Base-by-base conservation (phyloP, 169 alveolate genomes). In the Cytauxzoon felis region DNA sequence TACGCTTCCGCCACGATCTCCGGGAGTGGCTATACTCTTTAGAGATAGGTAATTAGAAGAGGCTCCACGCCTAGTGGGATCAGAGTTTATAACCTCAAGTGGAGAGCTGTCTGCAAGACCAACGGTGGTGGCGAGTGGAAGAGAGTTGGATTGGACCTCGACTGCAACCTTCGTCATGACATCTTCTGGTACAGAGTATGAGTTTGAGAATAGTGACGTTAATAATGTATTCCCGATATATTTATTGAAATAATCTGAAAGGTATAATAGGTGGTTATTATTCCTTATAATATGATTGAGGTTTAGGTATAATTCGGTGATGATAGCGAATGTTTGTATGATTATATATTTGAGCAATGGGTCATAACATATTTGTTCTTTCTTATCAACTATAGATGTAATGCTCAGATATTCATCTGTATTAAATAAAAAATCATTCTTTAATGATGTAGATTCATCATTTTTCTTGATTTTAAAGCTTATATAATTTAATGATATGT, bases 301-400 rank as follows among this genome's bases (percentile, higher is more conserved):
- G 59, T 66, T 66, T 33, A 66, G 52, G n/a, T 47, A 0, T 29
- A 47, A 66, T 32, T 66, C 78, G 38, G 56, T 38, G 13, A 56
- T 26, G 70, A 66, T 51, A 6, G 30, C 57, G 32, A 47, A 66
- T 32, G 64, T 54, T 8, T 66, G 78, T 30, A 66, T 16, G 51
- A 66, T 5, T 4, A 66, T 3, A 16, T 8, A 1, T 51, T 57
- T 58, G 1, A 66, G 73, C 34, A 30, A 47, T 0, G 23, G 51
- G 49, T 66, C 78, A 27, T 27, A 58, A 8, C 73, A 58, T 18
- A 18, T 27, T 16, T 53, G 11, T 27, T 33, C 6, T 8, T 59
- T 45, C 13, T 26, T 57, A 3, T 58, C 73, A 8, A 7, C 29
- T 40, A 66, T 9, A 8, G 70, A 24, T 8, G 48, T 19, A n/a